phyloP scores from a whole-genome alignment of 2,329 filamentous ascomycete species.

The Nigrospora oryzae region DNA sequence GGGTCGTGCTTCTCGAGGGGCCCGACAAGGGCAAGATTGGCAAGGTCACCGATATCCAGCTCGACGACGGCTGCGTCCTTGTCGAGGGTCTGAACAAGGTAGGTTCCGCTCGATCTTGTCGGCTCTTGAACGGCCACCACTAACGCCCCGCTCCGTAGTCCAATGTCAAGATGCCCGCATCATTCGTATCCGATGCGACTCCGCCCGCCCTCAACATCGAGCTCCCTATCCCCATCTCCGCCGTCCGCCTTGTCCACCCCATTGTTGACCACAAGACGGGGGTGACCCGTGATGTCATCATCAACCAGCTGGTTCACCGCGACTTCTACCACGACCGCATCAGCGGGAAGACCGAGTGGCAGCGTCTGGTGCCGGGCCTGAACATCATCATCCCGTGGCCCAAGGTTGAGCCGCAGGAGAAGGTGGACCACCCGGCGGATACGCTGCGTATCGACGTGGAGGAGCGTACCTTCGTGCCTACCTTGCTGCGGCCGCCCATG shows the following conservation, averaged over 20 bases:
- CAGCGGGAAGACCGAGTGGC: slow-evolving; percentile 38
- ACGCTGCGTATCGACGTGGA: slow-evolving; percentile 72
- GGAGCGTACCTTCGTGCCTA: slow-evolving; percentile 67
- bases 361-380: slow-evolving; percentile 59
- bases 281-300: slow-evolving; percentile 62
- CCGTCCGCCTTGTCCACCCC: slow-evolving; percentile 75
- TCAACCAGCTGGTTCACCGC: slow-evolving; percentile 58
- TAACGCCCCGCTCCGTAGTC: slow-evolving; percentile 13
- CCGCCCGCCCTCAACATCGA: slow-evolving; percentile 36
- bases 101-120: slow-evolving; percentile 17
- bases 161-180: slow-evolving; percentile 30
- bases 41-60: slow-evolving; percentile 49
- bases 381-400: slow-evolving; percentile 75
- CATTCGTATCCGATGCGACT: slow-evolving; percentile 24
- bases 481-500: slow-evolving; percentile 69
- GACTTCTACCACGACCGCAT: slow-evolving; percentile 40
- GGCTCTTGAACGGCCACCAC: not conserved
- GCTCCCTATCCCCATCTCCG: slow-evolving; percentile 55
- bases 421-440: slow-evolving; percentile 53
- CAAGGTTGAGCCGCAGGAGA: slow-evolving; percentile 36
- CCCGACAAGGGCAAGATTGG: slow-evolving; percentile 79
- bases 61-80: slow-evolving; percentile 46
- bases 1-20: slow-evolving; percentile 74
- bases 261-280: slow-evolving; percentile 59
- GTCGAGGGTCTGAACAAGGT: slow-evolving; percentile 59